Evolutionary conservation across 805 yeast genomes (phyloP).

Genomic region (Wickerhamiella sorbophila): DNA sequence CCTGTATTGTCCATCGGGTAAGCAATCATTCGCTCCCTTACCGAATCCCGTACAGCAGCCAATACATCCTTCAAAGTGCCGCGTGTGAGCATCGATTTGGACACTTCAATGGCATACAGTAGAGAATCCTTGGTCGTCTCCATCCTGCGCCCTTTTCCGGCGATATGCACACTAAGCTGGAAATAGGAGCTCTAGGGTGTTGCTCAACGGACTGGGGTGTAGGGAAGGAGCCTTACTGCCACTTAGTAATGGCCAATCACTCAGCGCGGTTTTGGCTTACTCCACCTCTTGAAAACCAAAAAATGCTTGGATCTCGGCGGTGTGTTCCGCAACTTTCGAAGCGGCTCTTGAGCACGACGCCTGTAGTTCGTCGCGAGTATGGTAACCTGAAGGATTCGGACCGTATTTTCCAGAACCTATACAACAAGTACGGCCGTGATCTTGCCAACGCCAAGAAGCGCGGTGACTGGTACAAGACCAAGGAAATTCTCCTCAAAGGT

Average conservation of each 20-base stretch:
- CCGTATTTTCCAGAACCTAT: constrained; percentile 75
- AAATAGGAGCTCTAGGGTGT: too few relatives aligned
- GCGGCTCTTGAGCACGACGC: constrained; percentile 13
- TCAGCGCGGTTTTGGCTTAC: not conserved
- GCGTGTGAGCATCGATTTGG: constrained; percentile 20
- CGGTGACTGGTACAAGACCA: constrained; percentile 90
- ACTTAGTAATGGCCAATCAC: not conserved
- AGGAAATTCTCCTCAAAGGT: constrained; percentile 69
- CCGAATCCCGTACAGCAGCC: constrained; percentile 42
- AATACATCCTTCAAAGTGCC: constrained; percentile 22
- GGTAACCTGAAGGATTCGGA: constrained; percentile 75
- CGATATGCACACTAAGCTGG: too few relatives aligned
- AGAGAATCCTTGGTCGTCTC: constrained; percentile 21
- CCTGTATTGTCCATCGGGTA: constrained; percentile 65
- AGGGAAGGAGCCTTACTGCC: too few relatives aligned
- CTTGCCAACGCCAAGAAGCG: constrained; percentile 57
- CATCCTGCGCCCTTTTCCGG: not conserved
- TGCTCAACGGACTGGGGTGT: too few relatives aligned
- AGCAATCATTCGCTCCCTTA: constrained; percentile 50
- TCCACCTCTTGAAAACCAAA: not conserved
- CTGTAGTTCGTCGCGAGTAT: constrained; percentile 28
- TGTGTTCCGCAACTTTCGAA: not conserved
- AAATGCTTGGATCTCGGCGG: not conserved
- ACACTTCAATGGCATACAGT: constrained; percentile 25
- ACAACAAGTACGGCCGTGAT: constrained; percentile 62